Conservation (phyloP, 352 stramenopile species). For the Phytophthora constricta region DNA sequence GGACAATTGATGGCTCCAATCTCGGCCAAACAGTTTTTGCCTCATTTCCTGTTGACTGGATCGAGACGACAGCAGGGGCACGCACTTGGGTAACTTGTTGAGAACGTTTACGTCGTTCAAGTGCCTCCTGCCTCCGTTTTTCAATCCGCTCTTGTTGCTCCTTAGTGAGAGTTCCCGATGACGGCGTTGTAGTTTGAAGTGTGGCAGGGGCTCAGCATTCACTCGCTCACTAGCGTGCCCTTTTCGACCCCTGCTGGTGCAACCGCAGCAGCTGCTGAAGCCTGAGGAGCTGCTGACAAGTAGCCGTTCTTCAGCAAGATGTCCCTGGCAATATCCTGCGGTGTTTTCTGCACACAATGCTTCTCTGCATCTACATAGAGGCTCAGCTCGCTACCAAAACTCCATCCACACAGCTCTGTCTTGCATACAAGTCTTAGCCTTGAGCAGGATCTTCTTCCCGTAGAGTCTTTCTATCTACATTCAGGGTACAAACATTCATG, state of each 20-base stretch:
- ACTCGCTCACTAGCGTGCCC: too few relatives aligned
- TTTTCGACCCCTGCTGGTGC: neutral
- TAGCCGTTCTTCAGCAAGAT: constrained; percentile 77
- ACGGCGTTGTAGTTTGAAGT: constrained; percentile 23
- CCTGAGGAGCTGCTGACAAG: constrained; percentile 9
- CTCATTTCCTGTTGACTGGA: constrained; percentile 1
- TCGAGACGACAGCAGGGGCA: constrained; percentile 6
- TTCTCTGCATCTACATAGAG: constrained; percentile 60
- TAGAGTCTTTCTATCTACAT: constrained; percentile 68
- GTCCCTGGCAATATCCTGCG: constrained; percentile 64
- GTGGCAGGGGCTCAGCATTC: too few relatives aligned
- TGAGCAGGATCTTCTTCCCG: constrained; percentile 72
- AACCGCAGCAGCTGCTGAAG: neutral
- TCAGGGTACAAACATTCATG: neutral
- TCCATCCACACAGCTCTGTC: neutral
- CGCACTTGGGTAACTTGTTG: neutral
- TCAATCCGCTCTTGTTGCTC: constrained; percentile 67
- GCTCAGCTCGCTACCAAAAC: neutral
- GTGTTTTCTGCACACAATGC: constrained; percentile 54
- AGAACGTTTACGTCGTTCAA: constrained; percentile 56
- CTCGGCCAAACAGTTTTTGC: neutral
- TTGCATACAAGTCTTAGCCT: constrained; percentile 67
- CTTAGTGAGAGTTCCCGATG: constrained; percentile 56
- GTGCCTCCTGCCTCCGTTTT: constrained; percentile 51
- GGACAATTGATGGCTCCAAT: neutral